Base-by-base conservation (phyloP, 1,139 yeast genomes). In the Arxiozyma telluris region DNA sequence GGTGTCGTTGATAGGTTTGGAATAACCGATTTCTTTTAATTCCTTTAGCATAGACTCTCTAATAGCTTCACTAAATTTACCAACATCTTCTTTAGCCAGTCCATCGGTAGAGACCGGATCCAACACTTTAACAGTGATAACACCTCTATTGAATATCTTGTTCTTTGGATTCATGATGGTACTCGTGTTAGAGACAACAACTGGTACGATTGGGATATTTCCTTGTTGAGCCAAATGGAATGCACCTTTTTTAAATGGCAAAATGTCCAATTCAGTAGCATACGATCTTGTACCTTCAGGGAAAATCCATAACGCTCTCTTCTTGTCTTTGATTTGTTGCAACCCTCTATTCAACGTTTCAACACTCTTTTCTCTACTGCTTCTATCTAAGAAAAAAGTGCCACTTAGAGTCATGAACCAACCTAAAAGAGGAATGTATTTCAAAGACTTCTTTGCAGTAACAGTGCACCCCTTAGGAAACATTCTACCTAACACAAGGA, bases 241-340 rank as follows among this genome's bases (percentile, higher is more conserved):
- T 0, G 98, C 98, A 51, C 99, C 99, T 68, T 94, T 94, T 71
- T 93, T 93, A 72, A 93, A 88, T 1, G 96, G 96, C 54, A 88
- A 76, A 69, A 94, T 73, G 12, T 78, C 82, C 52, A 95, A 84
- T 47, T 76, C 76, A 27, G 79, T 73, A 18, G 85, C 71, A 58
- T 83, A 87, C 0, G 97, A 88, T 69, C 99, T 81, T 1, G 98
- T 94, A 25, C 99, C 99, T 70, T 91, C 96, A 20, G 97, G 96
- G 76, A 88, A 91, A 73, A 91, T 80, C 75, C 84, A 91, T 44
- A 91, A 76, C 15, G 86, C 88, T 65, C 93, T 76, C 63, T 82
- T 81, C 49, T 81, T 74, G 15, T 69, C 64, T 66, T 81, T 83
- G 69, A 93, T 76, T 30, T 76, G 74, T 18, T 71, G 69, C 54